phyloP scores from a whole-genome alignment of 441 rosid species.

The Erodium texanum region DNA sequence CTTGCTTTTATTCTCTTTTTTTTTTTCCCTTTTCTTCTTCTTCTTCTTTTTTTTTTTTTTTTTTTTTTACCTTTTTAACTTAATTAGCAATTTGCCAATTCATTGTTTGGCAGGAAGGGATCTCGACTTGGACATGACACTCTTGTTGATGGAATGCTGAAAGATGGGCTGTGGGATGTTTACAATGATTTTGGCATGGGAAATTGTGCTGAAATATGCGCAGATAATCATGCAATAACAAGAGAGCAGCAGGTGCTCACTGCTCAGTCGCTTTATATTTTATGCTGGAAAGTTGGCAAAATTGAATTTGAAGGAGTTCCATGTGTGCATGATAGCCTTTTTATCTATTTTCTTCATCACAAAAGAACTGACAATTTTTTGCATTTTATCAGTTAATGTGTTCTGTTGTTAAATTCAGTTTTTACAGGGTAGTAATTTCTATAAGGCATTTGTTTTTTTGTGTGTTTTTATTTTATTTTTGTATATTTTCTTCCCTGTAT shows the following conservation, averaged over 20 bases:
- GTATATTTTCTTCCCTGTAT: neutral
- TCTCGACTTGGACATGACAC: constrained; percentile 96
- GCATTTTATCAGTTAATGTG: too few species aligned
- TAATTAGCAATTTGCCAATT: constrained; percentile 1
- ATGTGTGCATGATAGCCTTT: neutral
- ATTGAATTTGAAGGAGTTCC: neutral
- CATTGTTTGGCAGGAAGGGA: constrained; percentile 56
- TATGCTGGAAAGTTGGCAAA: neutral
- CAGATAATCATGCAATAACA: constrained; percentile 55
- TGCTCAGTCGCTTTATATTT: constrained; percentile 18
- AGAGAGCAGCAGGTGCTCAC: constrained; percentile 87
- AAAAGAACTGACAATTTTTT: too few species aligned
- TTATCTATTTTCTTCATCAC: neutral
- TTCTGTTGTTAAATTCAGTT: too few species aligned
- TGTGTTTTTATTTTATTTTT: neutral
- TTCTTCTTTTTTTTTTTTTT: too few species aligned
- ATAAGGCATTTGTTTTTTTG: neutral
- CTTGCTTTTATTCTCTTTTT: too few species aligned
- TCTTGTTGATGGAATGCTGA: constrained; percentile 88
- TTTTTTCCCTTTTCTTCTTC: too few species aligned
- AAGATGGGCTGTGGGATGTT: constrained; percentile 98
- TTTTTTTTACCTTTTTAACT: neutral
- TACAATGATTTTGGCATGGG: constrained; percentile 93
- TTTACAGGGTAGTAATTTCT: neutral
- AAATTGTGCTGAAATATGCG: constrained; percentile 85